phyloP scores from a whole-genome alignment of 2,329 filamentous ascomycete species.

The Penicillium concentricum region DNA sequence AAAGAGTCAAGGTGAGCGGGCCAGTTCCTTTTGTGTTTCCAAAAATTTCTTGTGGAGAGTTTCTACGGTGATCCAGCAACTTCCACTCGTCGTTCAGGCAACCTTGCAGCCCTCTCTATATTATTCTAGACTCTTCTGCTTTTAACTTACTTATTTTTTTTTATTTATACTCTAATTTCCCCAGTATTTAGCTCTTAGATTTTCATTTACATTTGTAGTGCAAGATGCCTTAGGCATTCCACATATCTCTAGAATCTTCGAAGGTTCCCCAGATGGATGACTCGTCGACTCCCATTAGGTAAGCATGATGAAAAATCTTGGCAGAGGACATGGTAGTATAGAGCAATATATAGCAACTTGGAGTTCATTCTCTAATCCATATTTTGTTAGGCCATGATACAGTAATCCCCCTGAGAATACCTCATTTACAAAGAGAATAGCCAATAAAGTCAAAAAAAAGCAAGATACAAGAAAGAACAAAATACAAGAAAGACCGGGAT shows the following conservation, averaged over 20 bases:
- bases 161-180: background rate
- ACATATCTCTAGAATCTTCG: conserved; percentile 2
- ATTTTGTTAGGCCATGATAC: background rate
- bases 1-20: conserved; percentile 19
- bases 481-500: conserved; percentile 20
- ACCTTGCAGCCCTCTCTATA: conserved; percentile 5
- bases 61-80: conserved; percentile 43
- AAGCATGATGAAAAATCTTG: background rate
- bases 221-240: background rate
- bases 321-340: too few species aligned
- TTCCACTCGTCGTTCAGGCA: conserved; percentile 34
- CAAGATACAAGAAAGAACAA: conserved; percentile 11
- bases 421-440: background rate
- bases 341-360: background rate
- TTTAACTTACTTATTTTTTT: background rate
- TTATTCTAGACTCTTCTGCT: conserved; percentile 22
- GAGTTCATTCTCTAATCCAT: background rate
- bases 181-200: background rate
- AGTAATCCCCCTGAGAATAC: background rate
- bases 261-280: background rate
- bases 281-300: background rate
- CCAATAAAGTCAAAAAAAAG: background rate
- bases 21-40: conserved; percentile 30
- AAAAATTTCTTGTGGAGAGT: conserved; percentile 32
- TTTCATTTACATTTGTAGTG: background rate